phyloP scores from a whole-genome alignment of 2,329 filamentous ascomycete species.

The Apiospora sp. region DNA sequence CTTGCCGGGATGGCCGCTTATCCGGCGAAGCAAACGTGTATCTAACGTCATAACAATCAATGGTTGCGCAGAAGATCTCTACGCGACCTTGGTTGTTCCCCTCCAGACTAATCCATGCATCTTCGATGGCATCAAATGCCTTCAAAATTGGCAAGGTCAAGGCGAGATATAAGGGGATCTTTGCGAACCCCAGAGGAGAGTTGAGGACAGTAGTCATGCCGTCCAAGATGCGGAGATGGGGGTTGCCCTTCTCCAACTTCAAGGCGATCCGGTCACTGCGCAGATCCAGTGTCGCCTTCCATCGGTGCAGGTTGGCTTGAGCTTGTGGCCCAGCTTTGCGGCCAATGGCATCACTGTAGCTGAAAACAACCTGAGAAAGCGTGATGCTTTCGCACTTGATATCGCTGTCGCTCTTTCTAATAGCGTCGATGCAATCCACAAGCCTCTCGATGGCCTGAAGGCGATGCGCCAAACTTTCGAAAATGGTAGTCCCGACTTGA shows the following conservation, averaged over 20 bases:
- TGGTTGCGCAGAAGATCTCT: slow-evolving; percentile 59
- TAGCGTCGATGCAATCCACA: slow-evolving; percentile 72
- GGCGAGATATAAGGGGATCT: slow-evolving; percentile 62
- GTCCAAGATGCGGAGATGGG: slow-evolving; percentile 70
- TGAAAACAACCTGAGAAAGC: slow-evolving; percentile 71
- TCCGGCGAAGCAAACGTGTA: slow-evolving; percentile 53
- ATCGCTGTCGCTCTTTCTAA: slow-evolving; percentile 62
- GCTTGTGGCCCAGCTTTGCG: slow-evolving; percentile 16
- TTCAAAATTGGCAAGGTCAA: slow-evolving; percentile 71
- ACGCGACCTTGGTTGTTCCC: slow-evolving; percentile 55
- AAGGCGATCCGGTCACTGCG: slow-evolving; percentile 62
- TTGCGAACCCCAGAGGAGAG: slow-evolving; percentile 55
- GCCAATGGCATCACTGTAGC: slow-evolving; percentile 59
- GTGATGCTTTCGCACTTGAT: slow-evolving; percentile 67
- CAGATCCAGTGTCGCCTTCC: slow-evolving; percentile 67
- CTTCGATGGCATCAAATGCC: slow-evolving; percentile 67
- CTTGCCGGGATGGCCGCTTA: slow-evolving; percentile 42
- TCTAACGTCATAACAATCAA: slow-evolving; percentile 65
- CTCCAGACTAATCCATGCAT: slow-evolving; percentile 54
- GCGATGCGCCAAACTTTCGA: slow-evolving; percentile 65
- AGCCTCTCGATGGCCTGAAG: slow-evolving; percentile 75
- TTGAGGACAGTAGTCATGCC: slow-evolving; percentile 61
- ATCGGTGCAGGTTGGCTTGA: slow-evolving; percentile 40
- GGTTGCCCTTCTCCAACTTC: slow-evolving; percentile 67
- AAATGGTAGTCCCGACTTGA: slow-evolving; percentile 64